Percentiles rank a stretch among this genome's conserved stretches.
These are phyloP conservation scores for Lichtheimia ramosa DNA, from an alignment of 371 early-diverging fungal genomes.

Conservation along the genomic window DNA sequence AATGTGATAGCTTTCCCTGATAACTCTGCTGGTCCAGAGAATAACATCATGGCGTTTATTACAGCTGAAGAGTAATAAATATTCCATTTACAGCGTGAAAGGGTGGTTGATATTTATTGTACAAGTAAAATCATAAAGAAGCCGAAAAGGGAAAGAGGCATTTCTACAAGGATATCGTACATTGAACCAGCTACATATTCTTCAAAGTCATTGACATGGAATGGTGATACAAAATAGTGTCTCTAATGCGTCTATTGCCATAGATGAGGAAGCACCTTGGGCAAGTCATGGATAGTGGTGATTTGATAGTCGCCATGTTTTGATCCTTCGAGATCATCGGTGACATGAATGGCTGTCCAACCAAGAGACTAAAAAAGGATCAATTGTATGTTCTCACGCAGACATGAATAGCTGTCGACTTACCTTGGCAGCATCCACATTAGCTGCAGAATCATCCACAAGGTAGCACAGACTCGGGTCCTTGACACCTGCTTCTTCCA, in stretches of 20 bases:
- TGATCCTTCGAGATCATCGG: conserved; percentile 44
- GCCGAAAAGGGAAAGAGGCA: too few relatives aligned
- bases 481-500: conserved; percentile 67
- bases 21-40: background rate
- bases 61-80: background rate
- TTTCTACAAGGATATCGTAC: too few relatives aligned
- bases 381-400: background rate
- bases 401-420: background rate
- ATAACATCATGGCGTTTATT: background rate
- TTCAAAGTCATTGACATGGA: background rate
- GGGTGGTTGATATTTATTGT: too few relatives aligned
- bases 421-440: conserved; percentile 66
- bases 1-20: conserved; percentile 8
- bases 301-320: conserved; percentile 65
- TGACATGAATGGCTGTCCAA: conserved; percentile 73
- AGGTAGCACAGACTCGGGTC: conserved; percentile 65
- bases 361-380: conserved; percentile 51
- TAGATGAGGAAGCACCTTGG: conserved; percentile 57
- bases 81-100: background rate
- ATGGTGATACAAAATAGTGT: background rate
- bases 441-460: conserved; percentile 75
- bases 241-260: conserved; percentile 32
- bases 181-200: too few relatives aligned
- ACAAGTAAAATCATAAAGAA: too few relatives aligned
- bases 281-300: conserved; percentile 59